These are phyloP conservation scores for Cyberlindnera saturnus DNA, from an alignment of 805 yeast genomes.

Conservation along the genomic window DNA sequence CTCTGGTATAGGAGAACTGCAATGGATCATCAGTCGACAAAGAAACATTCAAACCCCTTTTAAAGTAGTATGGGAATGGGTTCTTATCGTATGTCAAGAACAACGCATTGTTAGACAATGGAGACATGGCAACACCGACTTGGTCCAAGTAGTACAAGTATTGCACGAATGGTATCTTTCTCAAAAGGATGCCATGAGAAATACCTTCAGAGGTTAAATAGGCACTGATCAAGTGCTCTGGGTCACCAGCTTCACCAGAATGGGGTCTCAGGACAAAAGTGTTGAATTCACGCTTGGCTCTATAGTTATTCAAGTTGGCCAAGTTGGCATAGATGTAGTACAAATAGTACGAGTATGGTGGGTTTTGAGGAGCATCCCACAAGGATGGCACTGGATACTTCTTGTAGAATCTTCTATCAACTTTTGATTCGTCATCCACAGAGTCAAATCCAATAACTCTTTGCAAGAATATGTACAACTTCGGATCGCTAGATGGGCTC, in stretches of 20 bases:
- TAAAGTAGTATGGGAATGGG: constrained; percentile 88
- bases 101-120: constrained; percentile 91
- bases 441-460: constrained; percentile 97
- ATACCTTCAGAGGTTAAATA: constrained; percentile 87
- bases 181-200: constrained; percentile 88
- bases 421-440: constrained; percentile 95
- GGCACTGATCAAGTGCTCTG: constrained; percentile 90
- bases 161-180: constrained; percentile 94
- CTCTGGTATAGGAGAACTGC: constrained; percentile 94
- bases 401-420: constrained; percentile 73
- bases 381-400: constrained; percentile 81
- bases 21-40: constrained; percentile 96
- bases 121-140: constrained; percentile 97
- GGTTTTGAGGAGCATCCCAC: constrained; percentile 78
- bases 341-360: constrained; percentile 95
- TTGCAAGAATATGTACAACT: constrained; percentile 79
- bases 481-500: constrained; percentile 86
- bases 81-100: constrained; percentile 95
- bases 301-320: constrained; percentile 79
- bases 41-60: constrained; percentile 90
- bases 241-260: constrained; percentile 99
- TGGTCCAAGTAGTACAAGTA: constrained; percentile 91
- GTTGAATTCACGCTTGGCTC: constrained; percentile 68
- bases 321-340: constrained; percentile 86
- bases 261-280: constrained; percentile 96